A percentile compares a stretch with the other conserved stretches of the same genome.
These are phyloP conservation scores for Pholiota microspora DNA, from an alignment of 768 basidiomycete genomes.

Conservation along the genomic window DNA sequence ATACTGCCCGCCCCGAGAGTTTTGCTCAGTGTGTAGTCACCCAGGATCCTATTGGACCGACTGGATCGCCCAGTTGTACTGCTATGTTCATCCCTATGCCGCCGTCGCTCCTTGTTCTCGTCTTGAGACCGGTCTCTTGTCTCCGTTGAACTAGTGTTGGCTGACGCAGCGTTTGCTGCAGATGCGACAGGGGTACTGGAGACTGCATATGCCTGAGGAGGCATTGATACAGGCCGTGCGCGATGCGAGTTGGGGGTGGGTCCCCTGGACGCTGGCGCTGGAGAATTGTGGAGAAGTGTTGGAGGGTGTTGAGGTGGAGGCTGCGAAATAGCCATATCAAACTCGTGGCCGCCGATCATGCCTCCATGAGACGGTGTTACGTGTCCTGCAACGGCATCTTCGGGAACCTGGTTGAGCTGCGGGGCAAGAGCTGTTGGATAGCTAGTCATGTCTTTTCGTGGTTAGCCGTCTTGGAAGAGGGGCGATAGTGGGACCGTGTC, in stretches of 20 bases:
- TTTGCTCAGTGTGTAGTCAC: constrained; percentile 95
- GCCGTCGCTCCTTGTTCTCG: constrained; percentile 27
- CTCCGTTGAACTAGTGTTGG: constrained; percentile 26
- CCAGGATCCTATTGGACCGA: constrained; percentile 64
- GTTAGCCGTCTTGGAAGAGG: not conserved
- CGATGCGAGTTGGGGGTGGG: constrained; percentile 35
- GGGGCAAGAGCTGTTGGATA: constrained; percentile 51
- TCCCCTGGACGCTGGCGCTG: constrained; percentile 27
- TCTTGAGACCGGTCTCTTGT: constrained; percentile 33
- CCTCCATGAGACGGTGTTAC: constrained; percentile 53
- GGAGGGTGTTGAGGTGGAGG: constrained; percentile 26
- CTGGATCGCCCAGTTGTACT: constrained; percentile 28
- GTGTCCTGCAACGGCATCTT: constrained; percentile 40
- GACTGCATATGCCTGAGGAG: constrained; percentile 51
- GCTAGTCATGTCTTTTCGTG: constrained; percentile 25
- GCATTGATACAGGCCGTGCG: constrained; percentile 73
- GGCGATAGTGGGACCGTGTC: not conserved
- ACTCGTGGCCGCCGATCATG: constrained; percentile 59
- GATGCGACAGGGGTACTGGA: constrained; percentile 11
- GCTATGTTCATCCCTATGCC: constrained; percentile 29
- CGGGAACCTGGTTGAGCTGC: constrained; percentile 48
- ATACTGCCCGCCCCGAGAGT: constrained; percentile 97
- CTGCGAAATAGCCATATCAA: constrained; percentile 55
- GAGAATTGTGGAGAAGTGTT: constrained; percentile 20
- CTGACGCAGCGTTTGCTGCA: not conserved